phyloP scores from a whole-genome alignment of 768 basidiomycete genomes.

The Mycena amicta region DNA sequence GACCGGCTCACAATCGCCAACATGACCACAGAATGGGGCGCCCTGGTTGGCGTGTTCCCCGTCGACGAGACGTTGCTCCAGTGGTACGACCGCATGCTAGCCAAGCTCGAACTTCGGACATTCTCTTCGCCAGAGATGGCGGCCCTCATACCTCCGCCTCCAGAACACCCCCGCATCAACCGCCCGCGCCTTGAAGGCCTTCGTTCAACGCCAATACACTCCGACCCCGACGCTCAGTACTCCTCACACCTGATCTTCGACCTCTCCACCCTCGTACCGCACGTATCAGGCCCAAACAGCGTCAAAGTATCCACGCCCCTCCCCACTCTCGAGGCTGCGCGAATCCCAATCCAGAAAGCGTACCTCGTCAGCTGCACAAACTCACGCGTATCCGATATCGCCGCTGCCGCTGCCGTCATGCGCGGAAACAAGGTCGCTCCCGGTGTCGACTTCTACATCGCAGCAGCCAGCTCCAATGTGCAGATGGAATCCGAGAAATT shows the following conservation, averaged over 20 bases:
- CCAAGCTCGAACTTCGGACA: slow-evolving; percentile 73
- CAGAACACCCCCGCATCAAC: slow-evolving; percentile 88
- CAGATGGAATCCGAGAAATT: slow-evolving; percentile 84
- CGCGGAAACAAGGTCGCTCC: slow-evolving; percentile 78
- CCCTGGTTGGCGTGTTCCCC: slow-evolving; percentile 93
- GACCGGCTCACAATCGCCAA: slow-evolving; percentile 97
- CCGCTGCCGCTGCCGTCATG: slow-evolving; percentile 90
- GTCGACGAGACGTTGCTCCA: slow-evolving; percentile 78
- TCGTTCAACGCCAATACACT: slow-evolving; percentile 50
- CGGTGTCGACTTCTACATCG: slow-evolving; percentile 96
- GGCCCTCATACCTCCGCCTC: slow-evolving; percentile 64
- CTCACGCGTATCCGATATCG: slow-evolving; percentile 92
- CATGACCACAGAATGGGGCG: slow-evolving; percentile 99
- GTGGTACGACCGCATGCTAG: slow-evolving; percentile 83
- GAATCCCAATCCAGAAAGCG: slow-evolving; percentile 90
- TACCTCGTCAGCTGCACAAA: slow-evolving; percentile 99
- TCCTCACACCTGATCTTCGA: slow-evolving; percentile 88
- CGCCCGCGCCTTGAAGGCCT: slow-evolving; percentile 68
- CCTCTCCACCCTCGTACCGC: slow-evolving; percentile 90
- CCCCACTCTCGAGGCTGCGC: slow-evolving; percentile 71
- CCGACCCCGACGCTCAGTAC: slow-evolving; percentile 82
- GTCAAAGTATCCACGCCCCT: slow-evolving; percentile 96
- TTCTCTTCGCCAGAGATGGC: slow-evolving; percentile 57
- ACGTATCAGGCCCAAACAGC: slow-evolving; percentile 96
- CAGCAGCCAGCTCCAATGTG: slow-evolving; percentile 90